These are phyloP conservation scores for Hypholoma sublateritium DNA, from an alignment of 768 basidiomycete species.

Conservation along the genomic window DNA sequence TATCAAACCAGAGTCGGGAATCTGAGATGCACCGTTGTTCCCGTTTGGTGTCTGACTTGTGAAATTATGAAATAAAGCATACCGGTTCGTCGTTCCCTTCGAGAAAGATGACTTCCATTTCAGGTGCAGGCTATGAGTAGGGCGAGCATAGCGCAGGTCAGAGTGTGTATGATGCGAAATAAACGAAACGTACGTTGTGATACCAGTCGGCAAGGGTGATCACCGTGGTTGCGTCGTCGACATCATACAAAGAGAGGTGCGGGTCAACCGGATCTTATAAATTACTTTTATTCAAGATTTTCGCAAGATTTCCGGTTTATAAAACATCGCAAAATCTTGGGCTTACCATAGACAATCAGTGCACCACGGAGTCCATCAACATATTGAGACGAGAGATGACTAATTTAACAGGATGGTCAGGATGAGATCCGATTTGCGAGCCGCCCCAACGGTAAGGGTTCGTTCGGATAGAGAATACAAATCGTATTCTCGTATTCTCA, in stretches of 20 bases:
- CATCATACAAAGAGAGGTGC: conserved; percentile 17
- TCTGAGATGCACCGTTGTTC: not conserved
- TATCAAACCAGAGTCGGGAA: conserved; percentile 19
- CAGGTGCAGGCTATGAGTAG: conserved; percentile 7
- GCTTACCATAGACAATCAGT: conserved; percentile 26
- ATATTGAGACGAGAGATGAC: conserved; percentile 22
- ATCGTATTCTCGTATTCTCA: too few relatives aligned
- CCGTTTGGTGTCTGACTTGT: not conserved
- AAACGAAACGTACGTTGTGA: conserved; percentile 10
- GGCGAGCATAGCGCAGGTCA: not conserved
- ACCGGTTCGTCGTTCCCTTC: conserved; percentile 20
- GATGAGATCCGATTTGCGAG: too few relatives aligned
- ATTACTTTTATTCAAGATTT: not conserved
- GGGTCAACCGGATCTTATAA: conserved; percentile 18
- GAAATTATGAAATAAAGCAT: not conserved
- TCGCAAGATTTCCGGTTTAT: too few relatives aligned
- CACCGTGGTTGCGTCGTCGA: conserved; percentile 19
- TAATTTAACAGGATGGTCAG: not conserved
- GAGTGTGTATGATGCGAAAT: not conserved
- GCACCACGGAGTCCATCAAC: conserved; percentile 21
- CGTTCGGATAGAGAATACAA: too few relatives aligned
- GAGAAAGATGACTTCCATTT: conserved; percentile 15
- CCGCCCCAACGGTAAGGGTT: too few relatives aligned
- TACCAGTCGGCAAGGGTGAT: conserved; percentile 26
- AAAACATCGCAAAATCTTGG: not conserved